A percentile compares a stretch with the other conserved stretches of the same genome.
Evolutionary conservation across 2,329 filamentous ascomycete species (phyloP).

Genomic region (Ophiostoma novo-ulmi): DNA sequence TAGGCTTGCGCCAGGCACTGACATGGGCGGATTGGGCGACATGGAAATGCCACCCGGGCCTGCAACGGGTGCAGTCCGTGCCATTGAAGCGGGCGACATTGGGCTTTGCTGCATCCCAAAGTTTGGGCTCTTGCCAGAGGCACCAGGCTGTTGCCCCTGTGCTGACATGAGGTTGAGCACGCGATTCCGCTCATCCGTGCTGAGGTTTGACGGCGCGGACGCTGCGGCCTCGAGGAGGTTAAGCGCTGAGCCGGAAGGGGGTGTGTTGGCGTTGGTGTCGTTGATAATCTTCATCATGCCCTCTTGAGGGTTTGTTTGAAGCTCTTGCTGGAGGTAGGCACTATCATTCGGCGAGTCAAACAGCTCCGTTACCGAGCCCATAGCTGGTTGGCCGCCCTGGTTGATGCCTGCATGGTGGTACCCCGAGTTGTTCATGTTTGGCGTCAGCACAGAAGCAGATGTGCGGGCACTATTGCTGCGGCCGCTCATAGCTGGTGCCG

Average conservation of each 20-base stretch:
- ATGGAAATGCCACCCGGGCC: conserved; percentile 20
- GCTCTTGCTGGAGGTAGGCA: conserved; percentile 49
- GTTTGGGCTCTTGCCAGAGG: not conserved
- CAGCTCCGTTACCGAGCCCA: conserved; percentile 57
- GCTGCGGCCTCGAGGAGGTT: conserved; percentile 55
- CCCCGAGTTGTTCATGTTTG: not conserved
- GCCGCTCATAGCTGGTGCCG: not conserved
- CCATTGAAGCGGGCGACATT: conserved; percentile 18
- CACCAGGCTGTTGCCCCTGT: conserved; percentile 31
- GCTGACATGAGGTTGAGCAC: conserved; percentile 58
- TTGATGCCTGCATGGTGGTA: not conserved
- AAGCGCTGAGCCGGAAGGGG: conserved; percentile 36
- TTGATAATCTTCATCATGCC: conserved; percentile 63
- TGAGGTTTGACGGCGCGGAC: conserved; percentile 51
- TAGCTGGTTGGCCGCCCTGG: conserved; percentile 29
- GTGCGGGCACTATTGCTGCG: conserved; percentile 17
- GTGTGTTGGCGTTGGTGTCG: conserved; percentile 54
- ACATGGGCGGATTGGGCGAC: conserved; percentile 19
- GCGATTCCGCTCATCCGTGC: conserved; percentile 52
- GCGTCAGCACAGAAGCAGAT: conserved; percentile 18
- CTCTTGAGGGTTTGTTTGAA: conserved; percentile 54
- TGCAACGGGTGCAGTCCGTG: conserved; percentile 10
- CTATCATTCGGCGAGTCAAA: conserved; percentile 49
- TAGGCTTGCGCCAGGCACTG: not conserved
- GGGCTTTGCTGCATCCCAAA: conserved; percentile 21